Conservation (phyloP, 148 eudicot genomes). For the Selenicereus undatus region DNA sequence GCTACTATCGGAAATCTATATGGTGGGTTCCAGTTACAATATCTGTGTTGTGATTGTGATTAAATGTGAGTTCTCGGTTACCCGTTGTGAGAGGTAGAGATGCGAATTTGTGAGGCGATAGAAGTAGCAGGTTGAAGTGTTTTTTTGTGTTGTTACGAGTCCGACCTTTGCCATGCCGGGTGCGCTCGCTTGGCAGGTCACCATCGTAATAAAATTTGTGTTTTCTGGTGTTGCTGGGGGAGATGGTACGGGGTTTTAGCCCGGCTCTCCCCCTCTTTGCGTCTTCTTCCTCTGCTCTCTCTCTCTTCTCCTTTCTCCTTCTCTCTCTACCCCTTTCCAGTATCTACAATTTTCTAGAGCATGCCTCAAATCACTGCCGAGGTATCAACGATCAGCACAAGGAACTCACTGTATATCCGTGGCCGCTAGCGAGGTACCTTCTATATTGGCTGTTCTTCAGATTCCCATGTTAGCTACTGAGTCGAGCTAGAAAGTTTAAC, state of each 20-base stretch:
- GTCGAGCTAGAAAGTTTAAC: too few relatives aligned
- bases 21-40: neutral
- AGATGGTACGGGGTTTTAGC: slow-evolving; percentile 31
- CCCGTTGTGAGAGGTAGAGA: neutral
- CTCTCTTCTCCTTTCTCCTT: too few relatives aligned
- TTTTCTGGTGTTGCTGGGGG: slow-evolving; percentile 19
- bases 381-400: neutral
- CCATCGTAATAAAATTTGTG: slow-evolving; percentile 10
- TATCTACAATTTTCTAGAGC: neutral
- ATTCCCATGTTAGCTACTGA: too few relatives aligned
- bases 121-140: neutral
- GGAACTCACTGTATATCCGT: neutral
- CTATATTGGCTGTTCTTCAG: neutral
- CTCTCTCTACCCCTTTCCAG: neutral
- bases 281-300: neutral
- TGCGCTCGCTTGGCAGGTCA: slow-evolving; percentile 45
- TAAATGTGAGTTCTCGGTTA: too few relatives aligned
- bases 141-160: neutral
- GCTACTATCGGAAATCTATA: neutral
- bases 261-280: slow-evolving; percentile 22
- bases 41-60: neutral
- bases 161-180: slow-evolving; percentile 39
- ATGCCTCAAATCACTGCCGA: neutral
- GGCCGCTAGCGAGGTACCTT: neutral
- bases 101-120: neutral